Percentiles rank a stretch among this genome's conserved stretches.
Evolutionary conservation across 257 asterid genomes (phyloP).

Genomic region (Apocynum venetum): DNA sequence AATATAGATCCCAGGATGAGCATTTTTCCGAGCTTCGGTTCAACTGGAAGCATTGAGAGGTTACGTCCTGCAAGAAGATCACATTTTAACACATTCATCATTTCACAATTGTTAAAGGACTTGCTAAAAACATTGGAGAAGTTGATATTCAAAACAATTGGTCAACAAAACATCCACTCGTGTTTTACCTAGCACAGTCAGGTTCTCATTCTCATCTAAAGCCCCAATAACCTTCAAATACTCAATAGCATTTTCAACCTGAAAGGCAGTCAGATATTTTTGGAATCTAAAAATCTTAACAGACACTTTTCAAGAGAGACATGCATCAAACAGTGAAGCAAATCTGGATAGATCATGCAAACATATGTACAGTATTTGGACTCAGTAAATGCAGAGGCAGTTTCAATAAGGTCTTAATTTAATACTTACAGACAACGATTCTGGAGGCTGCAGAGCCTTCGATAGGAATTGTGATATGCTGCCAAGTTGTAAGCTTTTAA

Average conservation of each 20-base stretch:
- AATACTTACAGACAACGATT: slow-evolving; percentile 70
- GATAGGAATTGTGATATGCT: slow-evolving; percentile 82
- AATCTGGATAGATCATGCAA: slow-evolving; percentile 1
- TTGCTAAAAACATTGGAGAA: slow-evolving; percentile 13
- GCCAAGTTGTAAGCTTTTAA: slow-evolving; percentile 86
- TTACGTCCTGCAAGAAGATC: slow-evolving; percentile 55
- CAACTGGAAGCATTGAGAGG: slow-evolving; percentile 91
- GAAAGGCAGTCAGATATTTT: slow-evolving; percentile 26
- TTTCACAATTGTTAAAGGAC: slow-evolving; percentile 2
- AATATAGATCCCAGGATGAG: slow-evolving; percentile 69
- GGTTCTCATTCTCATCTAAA: slow-evolving; percentile 76
- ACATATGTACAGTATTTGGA: not conserved
- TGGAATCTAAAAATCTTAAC: slow-evolving; percentile 18
- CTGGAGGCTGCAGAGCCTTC: slow-evolving; percentile 91
- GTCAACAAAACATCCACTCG: slow-evolving; percentile 13
- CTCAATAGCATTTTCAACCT: slow-evolving; percentile 89
- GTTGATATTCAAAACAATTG: slow-evolving; percentile 9
- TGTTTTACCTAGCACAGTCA: slow-evolving; percentile 66
- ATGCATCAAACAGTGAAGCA: not conserved
- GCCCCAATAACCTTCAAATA: slow-evolving; percentile 88
- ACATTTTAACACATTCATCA: slow-evolving; percentile 17
- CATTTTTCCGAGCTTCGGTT: slow-evolving; percentile 98
- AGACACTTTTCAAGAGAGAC: not conserved
- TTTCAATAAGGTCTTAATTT: not conserved
- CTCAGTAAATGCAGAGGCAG: not conserved